Conservation (phyloP, 768 basidiomycete species). For the Arthromyces matolae region DNA sequence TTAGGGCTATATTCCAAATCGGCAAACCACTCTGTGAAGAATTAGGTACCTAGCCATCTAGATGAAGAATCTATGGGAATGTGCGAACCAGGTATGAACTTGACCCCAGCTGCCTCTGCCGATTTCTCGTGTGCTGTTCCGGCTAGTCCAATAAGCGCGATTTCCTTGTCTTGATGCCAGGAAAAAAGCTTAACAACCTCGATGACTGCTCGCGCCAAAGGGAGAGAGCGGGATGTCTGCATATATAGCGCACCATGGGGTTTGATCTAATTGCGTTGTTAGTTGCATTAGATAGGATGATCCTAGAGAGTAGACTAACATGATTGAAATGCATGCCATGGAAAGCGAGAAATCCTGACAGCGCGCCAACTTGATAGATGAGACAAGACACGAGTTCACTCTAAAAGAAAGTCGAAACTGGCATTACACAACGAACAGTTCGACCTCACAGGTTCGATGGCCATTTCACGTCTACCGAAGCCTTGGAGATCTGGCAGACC, state of each 20-base stretch:
- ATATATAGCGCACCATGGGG: conserved; percentile 63
- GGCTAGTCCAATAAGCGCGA: conserved; percentile 61
- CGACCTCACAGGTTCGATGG: conserved; percentile 47
- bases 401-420: conserved; percentile 23
- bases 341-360: conserved; percentile 53
- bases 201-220: conserved; percentile 52
- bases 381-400: conserved; percentile 56
- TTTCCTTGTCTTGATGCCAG: conserved; percentile 23
- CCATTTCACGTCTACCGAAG: conserved; percentile 65
- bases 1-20: conserved; percentile 57
- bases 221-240: conserved; percentile 52
- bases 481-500: conserved; percentile 62
- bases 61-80: not conserved
- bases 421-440: not conserved
- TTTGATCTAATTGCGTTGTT: conserved; percentile 39
- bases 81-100: conserved; percentile 55
- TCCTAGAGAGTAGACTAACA: conserved; percentile 27
- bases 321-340: conserved; percentile 55
- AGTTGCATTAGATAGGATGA: not conserved
- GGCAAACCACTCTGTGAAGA: conserved; percentile 58
- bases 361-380: conserved; percentile 65
- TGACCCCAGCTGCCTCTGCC: conserved; percentile 49
- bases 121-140: conserved; percentile 60
- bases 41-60: not conserved
- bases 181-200: conserved; percentile 50